Conservation (phyloP, 2,329 filamentous ascomycete species). For the Plenodomus biglobosus region DNA sequence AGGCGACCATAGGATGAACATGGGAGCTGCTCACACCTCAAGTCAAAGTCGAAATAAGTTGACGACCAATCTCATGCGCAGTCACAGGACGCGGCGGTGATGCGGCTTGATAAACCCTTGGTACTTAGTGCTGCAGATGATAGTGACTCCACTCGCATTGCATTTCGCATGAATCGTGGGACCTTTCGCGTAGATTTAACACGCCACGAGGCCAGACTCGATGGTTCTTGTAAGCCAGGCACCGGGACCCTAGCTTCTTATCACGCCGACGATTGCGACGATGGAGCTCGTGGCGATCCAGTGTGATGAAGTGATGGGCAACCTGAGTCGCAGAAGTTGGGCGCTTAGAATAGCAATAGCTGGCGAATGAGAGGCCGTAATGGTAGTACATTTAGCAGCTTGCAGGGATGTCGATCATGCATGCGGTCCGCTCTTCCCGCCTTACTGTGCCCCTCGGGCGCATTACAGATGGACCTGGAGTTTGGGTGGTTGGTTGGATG, state of each 20-base stretch:
- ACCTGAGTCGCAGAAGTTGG: conserved; percentile 9
- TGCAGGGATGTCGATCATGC: conserved; percentile 21
- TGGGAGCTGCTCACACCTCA: conserved; percentile 8
- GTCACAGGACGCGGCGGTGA: conserved; percentile 14
- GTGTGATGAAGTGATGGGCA: conserved; percentile 9
- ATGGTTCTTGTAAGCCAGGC: not conserved
- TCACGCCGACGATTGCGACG: conserved; percentile 1
- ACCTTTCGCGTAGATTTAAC: conserved; percentile 16
- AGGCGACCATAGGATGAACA: not conserved
- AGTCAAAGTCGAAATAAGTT: not conserved
- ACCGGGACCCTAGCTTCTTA: not conserved
- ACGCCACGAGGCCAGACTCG: conserved; percentile 11
- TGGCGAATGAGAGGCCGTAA: conserved; percentile 10
- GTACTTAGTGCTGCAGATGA: conserved; percentile 9
- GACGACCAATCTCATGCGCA: conserved; percentile 12
- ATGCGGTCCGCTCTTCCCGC: conserved; percentile 26
- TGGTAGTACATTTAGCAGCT: conserved; percentile 6
- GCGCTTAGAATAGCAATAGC: conserved; percentile 17
- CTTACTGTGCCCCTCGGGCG: conserved; percentile 25
- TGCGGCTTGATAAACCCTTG: conserved; percentile 11
- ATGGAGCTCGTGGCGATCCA: conserved; percentile 6
- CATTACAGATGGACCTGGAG: conserved; percentile 10
- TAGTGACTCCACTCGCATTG: conserved; percentile 11
- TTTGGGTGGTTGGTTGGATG: too few relatives aligned
- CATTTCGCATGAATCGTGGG: conserved; percentile 17